Percentiles rank a stretch among this genome's conserved stretches.
phyloP scores from a whole-genome alignment of 371 early-diverging fungal genomes.

The Lichtheimia hyalospora region DNA sequence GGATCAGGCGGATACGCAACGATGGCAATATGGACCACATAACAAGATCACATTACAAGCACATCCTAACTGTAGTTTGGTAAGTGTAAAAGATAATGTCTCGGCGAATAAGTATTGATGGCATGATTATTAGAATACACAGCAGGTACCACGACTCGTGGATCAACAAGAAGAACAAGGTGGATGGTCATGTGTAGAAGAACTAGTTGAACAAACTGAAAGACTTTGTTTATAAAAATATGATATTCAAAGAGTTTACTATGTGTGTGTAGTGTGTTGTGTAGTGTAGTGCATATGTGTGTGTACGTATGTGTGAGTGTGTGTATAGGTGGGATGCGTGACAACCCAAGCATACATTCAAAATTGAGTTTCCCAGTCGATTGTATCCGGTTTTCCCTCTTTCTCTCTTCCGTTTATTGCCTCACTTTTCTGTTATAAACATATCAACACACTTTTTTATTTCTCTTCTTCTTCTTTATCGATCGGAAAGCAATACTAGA shows the following conservation, averaged over 20 bases:
- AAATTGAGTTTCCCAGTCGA: constrained; percentile 2
- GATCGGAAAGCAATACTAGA: background rate
- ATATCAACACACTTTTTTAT: background rate
- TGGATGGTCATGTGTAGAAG: constrained; percentile 7
- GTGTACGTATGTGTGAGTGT: background rate
- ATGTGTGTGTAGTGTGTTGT: background rate
- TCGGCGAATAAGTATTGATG: background rate
- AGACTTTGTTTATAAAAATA: background rate
- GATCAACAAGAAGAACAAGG: constrained; percentile 3
- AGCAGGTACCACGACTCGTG: constrained; percentile 10
- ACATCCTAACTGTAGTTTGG: constrained; percentile 3
- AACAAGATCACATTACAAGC: background rate
- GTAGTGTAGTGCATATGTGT: background rate
- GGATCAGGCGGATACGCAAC: background rate
- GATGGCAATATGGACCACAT: constrained; percentile 7
- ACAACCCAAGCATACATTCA: background rate
- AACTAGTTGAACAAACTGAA: background rate
- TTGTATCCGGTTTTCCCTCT: background rate
- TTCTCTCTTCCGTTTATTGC: constrained; percentile 10
- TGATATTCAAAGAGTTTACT: no score
- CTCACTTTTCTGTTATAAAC: constrained; percentile 3
- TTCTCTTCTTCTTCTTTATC: background rate
- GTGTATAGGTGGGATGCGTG: background rate
- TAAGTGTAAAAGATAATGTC: background rate
- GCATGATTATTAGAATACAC: constrained; percentile 3